A percentile compares a stretch with the other conserved stretches of the same genome.
Conservation (phyloP, 2,329 filamentous ascomycete genomes). For the Colletotrichum agaves region DNA sequence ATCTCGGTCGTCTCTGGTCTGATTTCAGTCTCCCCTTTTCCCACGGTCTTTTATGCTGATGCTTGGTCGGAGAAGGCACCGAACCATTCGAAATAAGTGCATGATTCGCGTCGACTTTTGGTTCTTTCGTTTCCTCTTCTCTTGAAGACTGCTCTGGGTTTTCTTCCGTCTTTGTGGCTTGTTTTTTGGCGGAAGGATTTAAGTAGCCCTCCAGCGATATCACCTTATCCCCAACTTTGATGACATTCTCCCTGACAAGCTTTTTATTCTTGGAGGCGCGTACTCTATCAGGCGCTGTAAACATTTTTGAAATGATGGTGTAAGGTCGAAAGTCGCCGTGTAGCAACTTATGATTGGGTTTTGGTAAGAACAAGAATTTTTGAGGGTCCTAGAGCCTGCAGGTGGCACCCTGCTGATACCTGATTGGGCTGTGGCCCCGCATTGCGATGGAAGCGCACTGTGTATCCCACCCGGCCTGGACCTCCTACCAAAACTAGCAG, state of each 20-base stretch:
- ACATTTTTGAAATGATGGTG: neutral
- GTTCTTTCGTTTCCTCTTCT: neutral
- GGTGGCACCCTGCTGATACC: neutral
- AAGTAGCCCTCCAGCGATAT: slow-evolving; percentile 64
- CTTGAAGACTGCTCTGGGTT: slow-evolving; percentile 14
- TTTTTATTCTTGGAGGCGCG: slow-evolving; percentile 53
- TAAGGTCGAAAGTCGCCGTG: neutral
- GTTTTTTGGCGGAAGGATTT: slow-evolving; percentile 45
- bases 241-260: slow-evolving; percentile 46
- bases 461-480: no score
- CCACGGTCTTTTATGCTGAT: neutral
- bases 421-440: no score
- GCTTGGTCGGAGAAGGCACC: slow-evolving; percentile 2
- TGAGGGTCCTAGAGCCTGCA: slow-evolving; percentile 15
- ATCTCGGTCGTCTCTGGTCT: slow-evolving; percentile 23
- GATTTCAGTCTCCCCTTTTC: slow-evolving; percentile 11
- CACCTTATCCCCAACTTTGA: slow-evolving; percentile 59
- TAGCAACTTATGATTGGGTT: neutral
- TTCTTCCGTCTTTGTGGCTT: slow-evolving; percentile 3
- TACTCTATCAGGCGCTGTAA: slow-evolving; percentile 40
- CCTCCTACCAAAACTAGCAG: no score
- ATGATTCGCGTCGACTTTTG: no score
- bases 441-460: no score
- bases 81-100: no score
- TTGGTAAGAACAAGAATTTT: slow-evolving; percentile 23